phyloP scores from a whole-genome alignment of 306 rosid genomes.

The Abrus pulchellus region DNA sequence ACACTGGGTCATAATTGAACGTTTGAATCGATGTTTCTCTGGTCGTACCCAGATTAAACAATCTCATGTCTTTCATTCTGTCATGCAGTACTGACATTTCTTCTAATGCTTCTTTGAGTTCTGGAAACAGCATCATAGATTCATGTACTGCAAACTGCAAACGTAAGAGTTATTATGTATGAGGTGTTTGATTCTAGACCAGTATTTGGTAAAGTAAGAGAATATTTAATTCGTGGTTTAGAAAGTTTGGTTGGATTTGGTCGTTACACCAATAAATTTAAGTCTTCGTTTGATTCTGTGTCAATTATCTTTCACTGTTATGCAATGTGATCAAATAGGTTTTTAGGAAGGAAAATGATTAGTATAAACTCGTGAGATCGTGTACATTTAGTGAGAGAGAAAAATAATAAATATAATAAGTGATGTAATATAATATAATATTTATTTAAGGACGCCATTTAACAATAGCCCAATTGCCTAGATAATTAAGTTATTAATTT shows the following conservation, averaged over 20 bases:
- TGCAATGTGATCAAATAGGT: conserved; percentile 31
- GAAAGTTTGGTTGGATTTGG: conserved; percentile 41
- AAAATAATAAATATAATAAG: too few relatives aligned
- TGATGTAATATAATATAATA: too few relatives aligned
- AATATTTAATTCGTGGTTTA: conserved; percentile 23
- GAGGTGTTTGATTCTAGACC: conserved; percentile 30
- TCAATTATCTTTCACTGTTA: conserved; percentile 23
- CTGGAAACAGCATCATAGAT: conserved; percentile 34
- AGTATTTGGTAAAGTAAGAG: conserved; percentile 43
- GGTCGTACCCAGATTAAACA: conserved; percentile 16
- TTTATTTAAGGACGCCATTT: background rate
- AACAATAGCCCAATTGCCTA: background rate
- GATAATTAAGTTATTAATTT: background rate
- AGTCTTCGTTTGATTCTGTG: conserved; percentile 17
- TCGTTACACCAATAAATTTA: conserved; percentile 23
- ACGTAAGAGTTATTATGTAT: background rate
- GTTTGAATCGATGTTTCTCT: conserved; percentile 30
- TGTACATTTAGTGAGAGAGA: too few relatives aligned
- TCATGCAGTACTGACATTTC: conserved; percentile 27
- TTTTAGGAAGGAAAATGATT: background rate
- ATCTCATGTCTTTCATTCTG: conserved; percentile 26
- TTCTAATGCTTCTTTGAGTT: conserved; percentile 20
- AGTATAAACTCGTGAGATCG: too few relatives aligned
- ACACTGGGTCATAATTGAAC: conserved; percentile 28
- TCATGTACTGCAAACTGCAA: conserved; percentile 9